Evolutionary conservation across 2,329 filamentous ascomycete species (phyloP), one percentile per base, ranked within the genome.

Genomic region (Aureobasidium sp.): DNA sequence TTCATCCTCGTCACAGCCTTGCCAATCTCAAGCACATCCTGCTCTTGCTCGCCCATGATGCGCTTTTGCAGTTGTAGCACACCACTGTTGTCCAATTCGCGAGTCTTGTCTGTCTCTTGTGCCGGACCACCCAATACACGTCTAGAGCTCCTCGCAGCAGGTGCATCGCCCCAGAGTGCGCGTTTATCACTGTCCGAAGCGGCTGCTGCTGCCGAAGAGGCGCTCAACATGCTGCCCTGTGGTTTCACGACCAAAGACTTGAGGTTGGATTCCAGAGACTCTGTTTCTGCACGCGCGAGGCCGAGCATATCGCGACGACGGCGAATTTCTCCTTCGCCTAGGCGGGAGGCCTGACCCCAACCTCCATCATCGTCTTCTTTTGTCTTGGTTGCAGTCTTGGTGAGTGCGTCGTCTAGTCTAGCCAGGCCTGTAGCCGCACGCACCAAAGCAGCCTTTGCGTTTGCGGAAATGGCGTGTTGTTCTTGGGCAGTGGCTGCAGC

Each of bases 241-340:
- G 70, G 72, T 67, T 79, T 82, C 41, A 81, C 77, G 32, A 78
- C 78, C 79, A 85, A 82, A 32, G 82, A 86, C 65, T 86, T 84
- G 69, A 88, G 83, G 39, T 92, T 78, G 69, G 85, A 85, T 67
- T 94, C 89, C 21, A 94, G 76, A 3, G 86, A 87, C 61, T 93
- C 89, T 61, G 85, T 82, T 73, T 94, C 90, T 68, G 89, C 87
- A 67, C 83, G 80, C 7, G 87, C 87, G 13, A 85, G 81, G 1
- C 82, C 82, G 4, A 94, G 74, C 64, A 93, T 76, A 72, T 94
- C 90, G 61, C 84, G 79, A 54, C 90, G 78, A 7, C 90, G 78
- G 48, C 89, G 79, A 37, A 92, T 75, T 76, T 94, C 90, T 16
- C 90, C 90, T 3, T 89, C 87, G 3, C 89, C 89, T 1, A 93